Base-by-base conservation (phyloP, 257 asterid genomes). In the Thymus quinquecostatus region DNA sequence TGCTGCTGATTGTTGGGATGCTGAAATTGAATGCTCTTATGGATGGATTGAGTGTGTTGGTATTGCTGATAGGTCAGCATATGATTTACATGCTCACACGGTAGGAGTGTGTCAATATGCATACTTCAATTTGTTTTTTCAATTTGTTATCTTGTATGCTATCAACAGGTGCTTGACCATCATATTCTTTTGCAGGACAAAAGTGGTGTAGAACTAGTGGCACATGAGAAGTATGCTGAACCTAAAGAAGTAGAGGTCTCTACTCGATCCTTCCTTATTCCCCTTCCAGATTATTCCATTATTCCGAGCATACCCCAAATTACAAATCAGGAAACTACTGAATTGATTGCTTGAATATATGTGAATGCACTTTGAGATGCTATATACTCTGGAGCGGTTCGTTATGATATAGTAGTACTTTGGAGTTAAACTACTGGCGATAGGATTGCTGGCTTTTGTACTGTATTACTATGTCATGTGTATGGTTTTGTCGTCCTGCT, bases 1-100 rank as follows among this genome's bases (percentile, higher is more conserved):
- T 82, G 95, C 96, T 71, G 92, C 95, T 29, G 96, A 92, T 77
- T 92, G 96, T 75, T 89, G 96, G 96, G 96, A 89, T 87, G 96
- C 95, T 66, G 96, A 89, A 78, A 89, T 92, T 67, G 95, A 89
- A 77, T 77, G 88, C 81, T 87, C 93, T 36, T 84, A 89, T 32
- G 97, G 98, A 21, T 90, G 96, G 96, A 86, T 90, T 49, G 96
- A 90, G 78, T 90, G 96, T 72, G 92, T 88, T 32, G 96, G 96
- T 48, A 88, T 90, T 75, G 95, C 96, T 49, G 97, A 90, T 74
- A 83, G 97, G 71, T 90, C 97, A 41, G 97, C 96, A 57, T 90
- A 76, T 76, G 97, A 90, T 80, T 85, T 90, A 75, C 91, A 72
- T 58, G 97, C 97, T 49, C 97, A 90, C 80, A 82, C 93, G 62